Base-by-base conservation (phyloP, 768 basidiomycete species). In the Psilocybe cubensis region DNA sequence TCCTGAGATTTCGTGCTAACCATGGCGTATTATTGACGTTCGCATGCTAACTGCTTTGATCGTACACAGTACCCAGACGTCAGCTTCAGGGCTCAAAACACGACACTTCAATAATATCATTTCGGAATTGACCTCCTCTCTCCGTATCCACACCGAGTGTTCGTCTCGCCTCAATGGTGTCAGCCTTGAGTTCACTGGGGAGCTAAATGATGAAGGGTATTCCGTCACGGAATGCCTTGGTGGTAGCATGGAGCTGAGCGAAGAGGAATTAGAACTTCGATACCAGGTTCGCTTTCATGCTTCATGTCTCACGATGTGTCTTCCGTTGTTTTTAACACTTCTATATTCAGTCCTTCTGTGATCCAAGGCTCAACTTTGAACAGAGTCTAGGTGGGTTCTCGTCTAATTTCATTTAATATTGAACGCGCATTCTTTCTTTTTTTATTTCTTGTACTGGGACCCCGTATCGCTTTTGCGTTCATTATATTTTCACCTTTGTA, bases 221-320 rank as follows among this genome's bases (percentile, higher is more conserved):
- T 91, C 91, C 60, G 97, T 99, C 41, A 99, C 97, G 0, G 97
- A 98, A 71, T 98, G 96, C 68, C 78, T 96, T 9, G 97, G 97
- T 4, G 97, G 96, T 1, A 96, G 93, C 62, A 98, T 98, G 96
- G 89, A 92, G 67, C 76, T 98, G 33, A 83, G 80, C 44, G 96
- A 98, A 70, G 91, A 95, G 61, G 81, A 97, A 70, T 80, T 99
- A 14, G 89, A 85, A n/a, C 74, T 96, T 70, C 80, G 96, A 62
- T 99, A 98, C 70, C 89, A 96, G 76, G 88, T 91, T 11, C 17
- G 54, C 31, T 33, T 25, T 50, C 4, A 18, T 8, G 21, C 8
- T 55, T 55, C 3, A 31, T 9, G 3, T 42, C 10, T 44, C 17
- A 27, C 10, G 27, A 11, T 18, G 33, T 33, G 25, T 21, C 2